Conservation (phyloP, 2,329 filamentous ascomycete species). For the Rosellinia necatrix region DNA sequence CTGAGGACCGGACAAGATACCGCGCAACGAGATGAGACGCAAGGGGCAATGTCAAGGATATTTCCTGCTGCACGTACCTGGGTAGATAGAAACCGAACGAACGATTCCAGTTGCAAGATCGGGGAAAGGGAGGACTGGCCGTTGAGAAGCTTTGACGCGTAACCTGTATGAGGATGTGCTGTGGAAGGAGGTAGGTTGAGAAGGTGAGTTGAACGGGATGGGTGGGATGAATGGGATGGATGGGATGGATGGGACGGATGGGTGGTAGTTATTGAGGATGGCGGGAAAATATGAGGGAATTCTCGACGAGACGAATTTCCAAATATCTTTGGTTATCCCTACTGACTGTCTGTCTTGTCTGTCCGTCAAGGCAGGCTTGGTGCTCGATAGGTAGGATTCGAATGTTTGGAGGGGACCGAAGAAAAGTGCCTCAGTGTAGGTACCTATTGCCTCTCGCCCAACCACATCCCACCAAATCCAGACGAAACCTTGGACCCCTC, state of each 20-base stretch:
- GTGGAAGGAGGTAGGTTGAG: neutral
- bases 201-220: too few relatives aligned
- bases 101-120: neutral
- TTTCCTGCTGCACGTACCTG: slow-evolving; percentile 13
- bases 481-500: neutral
- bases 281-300: slow-evolving; percentile 21
- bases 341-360: slow-evolving; percentile 11
- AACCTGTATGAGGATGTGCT: neutral
- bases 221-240: neutral
- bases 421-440: slow-evolving; percentile 25
- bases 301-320: slow-evolving; percentile 15
- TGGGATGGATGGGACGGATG: neutral
- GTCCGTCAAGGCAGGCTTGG: neutral
- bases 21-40: too few relatives aligned
- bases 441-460: too few relatives aligned
- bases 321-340: slow-evolving; percentile 1
- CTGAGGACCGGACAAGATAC: too few relatives aligned
- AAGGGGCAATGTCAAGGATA: too few relatives aligned
- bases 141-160: neutral
- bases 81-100: neutral
- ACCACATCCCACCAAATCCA: neutral
- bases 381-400: neutral
- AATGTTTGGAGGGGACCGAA: neutral
- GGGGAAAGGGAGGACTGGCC: neutral
- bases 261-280: neutral